Conservation (phyloP, 345 rosid genomes). For the Cardamine resedifolia region DNA sequence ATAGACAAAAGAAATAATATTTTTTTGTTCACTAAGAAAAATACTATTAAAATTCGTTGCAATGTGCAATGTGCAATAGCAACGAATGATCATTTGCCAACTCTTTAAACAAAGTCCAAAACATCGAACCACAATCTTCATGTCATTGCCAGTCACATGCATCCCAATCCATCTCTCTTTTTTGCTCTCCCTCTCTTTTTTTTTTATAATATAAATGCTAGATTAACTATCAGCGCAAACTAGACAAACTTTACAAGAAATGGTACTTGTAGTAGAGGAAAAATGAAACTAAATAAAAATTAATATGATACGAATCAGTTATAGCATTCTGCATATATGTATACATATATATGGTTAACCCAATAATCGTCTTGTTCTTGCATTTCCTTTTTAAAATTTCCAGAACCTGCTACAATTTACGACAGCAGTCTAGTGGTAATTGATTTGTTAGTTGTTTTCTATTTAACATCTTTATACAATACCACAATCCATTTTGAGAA, state of each 20-base stretch:
- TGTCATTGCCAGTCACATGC: constrained; percentile 40
- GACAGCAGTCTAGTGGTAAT: background rate
- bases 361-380: background rate
- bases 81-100: constrained; percentile 29
- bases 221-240: background rate
- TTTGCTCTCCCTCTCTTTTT: background rate
- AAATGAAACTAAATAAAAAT: background rate
- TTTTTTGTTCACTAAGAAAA: constrained; percentile 1
- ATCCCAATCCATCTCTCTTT: background rate
- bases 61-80: constrained; percentile 28
- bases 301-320: background rate
- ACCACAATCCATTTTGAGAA: background rate
- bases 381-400: background rate
- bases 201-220: background rate
- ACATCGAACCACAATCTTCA: constrained; percentile 36
- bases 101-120: constrained; percentile 36
- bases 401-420: background rate
- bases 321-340: background rate
- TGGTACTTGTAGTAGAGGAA: background rate
- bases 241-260: background rate
- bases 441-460: background rate
- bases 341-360: background rate
- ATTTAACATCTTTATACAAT: background rate
- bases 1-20: background rate
- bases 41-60: constrained; percentile 6